Percentiles rank a stretch among this genome's conserved stretches.
Conservation (phyloP, 192 early-diverging fungal genomes). For the Entomortierella beljakovae region DNA sequence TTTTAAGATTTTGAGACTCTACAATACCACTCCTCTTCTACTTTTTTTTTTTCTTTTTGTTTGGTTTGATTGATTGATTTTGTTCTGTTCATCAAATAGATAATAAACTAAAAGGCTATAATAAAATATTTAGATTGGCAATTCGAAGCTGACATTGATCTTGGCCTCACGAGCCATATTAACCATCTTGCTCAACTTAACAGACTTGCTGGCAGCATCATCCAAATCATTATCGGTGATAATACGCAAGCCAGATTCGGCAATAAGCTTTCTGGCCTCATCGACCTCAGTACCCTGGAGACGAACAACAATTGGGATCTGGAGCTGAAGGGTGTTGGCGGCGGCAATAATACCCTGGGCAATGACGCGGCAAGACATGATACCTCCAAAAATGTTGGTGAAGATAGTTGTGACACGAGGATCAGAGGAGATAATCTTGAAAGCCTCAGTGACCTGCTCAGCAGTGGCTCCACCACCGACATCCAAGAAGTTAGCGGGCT, state of each 20-base stretch:
- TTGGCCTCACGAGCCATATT: conserved; percentile 79
- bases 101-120: neutral
- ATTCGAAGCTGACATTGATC: conserved; percentile 80
- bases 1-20: no score
- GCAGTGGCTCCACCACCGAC: conserved; percentile 97
- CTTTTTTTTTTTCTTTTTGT: neutral
- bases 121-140: conserved; percentile 56
- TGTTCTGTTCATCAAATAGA: neutral
- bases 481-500: conserved; percentile 99
- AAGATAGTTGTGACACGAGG: conserved; percentile 95
- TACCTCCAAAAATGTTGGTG: conserved; percentile 99
- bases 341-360: conserved; percentile 98
- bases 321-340: conserved; percentile 90
- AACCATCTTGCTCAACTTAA: conserved; percentile 86
- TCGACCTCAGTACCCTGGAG: conserved; percentile 95
- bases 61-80: neutral
- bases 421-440: conserved; percentile 99
- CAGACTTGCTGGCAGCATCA: conserved; percentile 91
- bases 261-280: conserved; percentile 93
- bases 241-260: conserved; percentile 92
- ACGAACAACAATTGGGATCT: conserved; percentile 95
- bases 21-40: no score
- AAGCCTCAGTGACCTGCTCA: conserved; percentile 97
- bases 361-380: conserved; percentile 99
- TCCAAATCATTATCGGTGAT: conserved; percentile 96